phyloP scores from a whole-genome alignment of 2,329 filamentous ascomycete genomes.

The Podosphaera fusca region DNA sequence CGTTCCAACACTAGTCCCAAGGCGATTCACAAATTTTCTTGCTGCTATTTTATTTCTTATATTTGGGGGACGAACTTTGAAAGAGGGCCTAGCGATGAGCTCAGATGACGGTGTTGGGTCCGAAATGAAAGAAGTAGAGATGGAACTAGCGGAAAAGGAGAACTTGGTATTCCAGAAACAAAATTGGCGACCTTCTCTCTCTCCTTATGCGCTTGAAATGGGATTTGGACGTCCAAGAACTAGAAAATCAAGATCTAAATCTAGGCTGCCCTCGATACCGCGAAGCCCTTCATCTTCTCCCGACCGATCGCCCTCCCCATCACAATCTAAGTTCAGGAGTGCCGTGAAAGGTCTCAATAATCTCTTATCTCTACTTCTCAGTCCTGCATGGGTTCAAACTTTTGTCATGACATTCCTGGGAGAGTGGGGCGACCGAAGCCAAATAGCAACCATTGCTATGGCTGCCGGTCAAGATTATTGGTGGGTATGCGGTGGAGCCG shows the following conservation, averaged over 20 bases:
- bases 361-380: slow-evolving; percentile 66
- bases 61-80: slow-evolving; percentile 65
- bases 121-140: slow-evolving; percentile 93
- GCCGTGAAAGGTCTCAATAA: slow-evolving; percentile 52
- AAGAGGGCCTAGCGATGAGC: slow-evolving; percentile 73
- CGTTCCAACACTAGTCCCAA: slow-evolving; percentile 71
- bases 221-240: slow-evolving; percentile 39
- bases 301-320: slow-evolving; percentile 23
- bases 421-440: slow-evolving; percentile 92
- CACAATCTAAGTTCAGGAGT: slow-evolving; percentile 21
- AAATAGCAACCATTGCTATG: slow-evolving; percentile 98
- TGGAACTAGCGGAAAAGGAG: slow-evolving; percentile 85
- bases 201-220: slow-evolving; percentile 59
- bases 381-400: slow-evolving; percentile 94
- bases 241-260: slow-evolving; percentile 49
- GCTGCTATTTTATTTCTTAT: slow-evolving; percentile 70
- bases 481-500: slow-evolving; percentile 86
- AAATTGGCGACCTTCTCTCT: slow-evolving; percentile 42
- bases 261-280: slow-evolving; percentile 56
- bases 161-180: slow-evolving; percentile 44
- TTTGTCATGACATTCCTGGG: slow-evolving; percentile 98
- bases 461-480: slow-evolving; percentile 95
- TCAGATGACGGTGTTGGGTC: slow-evolving; percentile 79
- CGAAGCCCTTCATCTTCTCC: slow-evolving; percentile 62
- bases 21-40: slow-evolving; percentile 71